Base-by-base conservation (phyloP, 2,329 filamentous ascomycete species). In the Colletotrichum sp. region DNA sequence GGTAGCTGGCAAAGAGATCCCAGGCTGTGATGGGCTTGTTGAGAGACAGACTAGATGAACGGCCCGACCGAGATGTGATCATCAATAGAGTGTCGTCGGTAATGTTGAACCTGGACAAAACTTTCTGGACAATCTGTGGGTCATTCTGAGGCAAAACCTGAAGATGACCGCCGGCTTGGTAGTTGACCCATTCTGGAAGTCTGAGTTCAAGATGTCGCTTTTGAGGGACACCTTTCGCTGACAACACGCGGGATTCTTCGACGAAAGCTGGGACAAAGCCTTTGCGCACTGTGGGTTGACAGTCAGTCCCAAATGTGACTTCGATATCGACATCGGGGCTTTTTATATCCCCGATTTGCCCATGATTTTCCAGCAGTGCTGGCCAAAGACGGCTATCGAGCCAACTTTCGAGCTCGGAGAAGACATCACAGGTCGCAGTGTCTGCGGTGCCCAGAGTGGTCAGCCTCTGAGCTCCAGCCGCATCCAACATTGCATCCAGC, bases 321-420 rank as follows among this genome's bases (percentile, higher is more conserved):
- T 64, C 28, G 0, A 64, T 43, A 1, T 52, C 39, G 0, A 36
- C 39, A 34, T 48, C n/a, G 2, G 28, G 32, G 67, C 88, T 86
- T 78, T 85, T 86, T 3, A 86, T 83, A 36, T 85, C 83, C 9
- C 27, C 25, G 18, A 58, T 13, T 15, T 30, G 10, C 30, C 13
- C 25, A 8, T 7, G 55, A 13, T 10, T 25, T 9, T 61, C 56
- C 22, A 61, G 28, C 15, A 94, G 86, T 71, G 84, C 85, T 0
- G 87, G 87, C 86, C 87, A 89, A 7, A 89, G 81, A 2, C 84
- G 81, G 1, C 88, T 86, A 74, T 94, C 92, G 75, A 92, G 88
- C 93, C 93, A 95, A 5, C 84, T 84, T 77, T 94, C 93, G 77
- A 94, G 87, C 71, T 92, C 90, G 69, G 89, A 89, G 78, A 94